Conservation (phyloP, 805 yeast genomes). For the Kazachstania bromeliacearum region DNA sequence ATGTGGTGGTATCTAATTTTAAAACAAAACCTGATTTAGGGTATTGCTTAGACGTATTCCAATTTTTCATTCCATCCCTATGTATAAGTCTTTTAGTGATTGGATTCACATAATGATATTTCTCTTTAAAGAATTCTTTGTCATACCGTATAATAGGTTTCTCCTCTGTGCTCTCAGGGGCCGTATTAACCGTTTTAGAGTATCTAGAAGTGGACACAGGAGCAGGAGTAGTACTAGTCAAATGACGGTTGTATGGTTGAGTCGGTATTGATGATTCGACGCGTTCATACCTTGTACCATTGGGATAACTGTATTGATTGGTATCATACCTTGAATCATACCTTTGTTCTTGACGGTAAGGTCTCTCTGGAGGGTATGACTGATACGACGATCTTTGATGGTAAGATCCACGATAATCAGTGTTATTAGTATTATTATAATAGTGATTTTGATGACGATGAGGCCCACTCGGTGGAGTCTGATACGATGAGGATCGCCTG, state of each 20-base stretch:
- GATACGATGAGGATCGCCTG: conserved; percentile 11
- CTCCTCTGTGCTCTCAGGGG: background rate
- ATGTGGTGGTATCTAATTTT: conserved; percentile 13
- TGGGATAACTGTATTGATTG: too few relatives aligned
- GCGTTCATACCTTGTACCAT: too few relatives aligned
- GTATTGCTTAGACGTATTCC: conserved; percentile 14
- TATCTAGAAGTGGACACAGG: background rate
- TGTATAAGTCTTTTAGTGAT: conserved; percentile 14
- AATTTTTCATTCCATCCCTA: conserved; percentile 16
- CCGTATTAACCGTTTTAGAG: background rate
- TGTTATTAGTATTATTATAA: background rate
- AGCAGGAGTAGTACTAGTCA: too few relatives aligned
- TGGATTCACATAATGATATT: conserved; percentile 27
- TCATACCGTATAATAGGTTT: conserved; percentile 16
- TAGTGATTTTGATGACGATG: conserved; percentile 4
- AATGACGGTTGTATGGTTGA: too few relatives aligned
- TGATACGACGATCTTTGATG: background rate
- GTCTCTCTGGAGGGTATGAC: background rate
- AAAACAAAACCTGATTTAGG: conserved; percentile 21
- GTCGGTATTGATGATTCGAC: too few relatives aligned
- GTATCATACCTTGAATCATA: background rate
- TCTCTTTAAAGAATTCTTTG: conserved; percentile 14
- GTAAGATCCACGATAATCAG: background rate
- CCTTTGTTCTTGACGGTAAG: too few relatives aligned
- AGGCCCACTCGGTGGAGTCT: conserved; percentile 11